These are phyloP conservation scores for Tetrahymena elliotti DNA, from an alignment of 73 alveolate genomes.

Conservation along the genomic window DNA sequence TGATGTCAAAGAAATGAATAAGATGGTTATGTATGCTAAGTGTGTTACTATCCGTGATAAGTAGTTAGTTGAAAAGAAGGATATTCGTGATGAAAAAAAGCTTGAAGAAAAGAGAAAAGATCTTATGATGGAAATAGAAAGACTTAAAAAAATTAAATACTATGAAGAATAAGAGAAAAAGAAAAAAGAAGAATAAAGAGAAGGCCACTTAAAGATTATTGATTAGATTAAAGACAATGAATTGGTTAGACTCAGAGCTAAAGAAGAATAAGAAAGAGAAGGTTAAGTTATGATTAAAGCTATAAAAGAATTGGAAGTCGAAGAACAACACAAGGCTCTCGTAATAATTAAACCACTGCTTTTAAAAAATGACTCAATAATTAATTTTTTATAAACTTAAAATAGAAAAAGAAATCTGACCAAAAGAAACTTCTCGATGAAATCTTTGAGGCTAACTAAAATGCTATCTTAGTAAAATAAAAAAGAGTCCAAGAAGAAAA, in stretches of 20 bases:
- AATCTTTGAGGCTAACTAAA: constrained; percentile 63
- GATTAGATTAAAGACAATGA: constrained; percentile 85
- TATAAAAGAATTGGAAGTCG: constrained; percentile 57
- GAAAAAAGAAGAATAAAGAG: constrained; percentile 36
- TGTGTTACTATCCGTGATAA: constrained; percentile 74
- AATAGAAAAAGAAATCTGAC: constrained; percentile 42
- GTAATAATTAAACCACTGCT: background rate
- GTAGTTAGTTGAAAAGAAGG: constrained; percentile 60
- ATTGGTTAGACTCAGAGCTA: constrained; percentile 59
- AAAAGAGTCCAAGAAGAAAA: constrained; percentile 60
- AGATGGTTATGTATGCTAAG: constrained; percentile 72
- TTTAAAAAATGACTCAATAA: background rate
- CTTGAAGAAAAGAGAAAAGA: constrained; percentile 69
- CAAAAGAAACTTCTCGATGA: constrained; percentile 58
- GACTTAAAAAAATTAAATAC: constrained; percentile 60
- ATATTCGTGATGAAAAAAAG: constrained; percentile 55
- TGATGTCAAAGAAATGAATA: constrained; percentile 76
- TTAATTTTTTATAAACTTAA: background rate
- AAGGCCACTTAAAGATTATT: constrained; percentile 57
- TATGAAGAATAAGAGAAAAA: constrained; percentile 63
- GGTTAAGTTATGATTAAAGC: constrained; percentile 58
- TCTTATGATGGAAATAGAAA: constrained; percentile 81
- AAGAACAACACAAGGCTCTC: constrained; percentile 52
- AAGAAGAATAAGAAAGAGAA: constrained; percentile 76
- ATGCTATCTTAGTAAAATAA: constrained; percentile 62